Conservation (phyloP, 805 yeast species). For the Ogataea chonburiensis region DNA sequence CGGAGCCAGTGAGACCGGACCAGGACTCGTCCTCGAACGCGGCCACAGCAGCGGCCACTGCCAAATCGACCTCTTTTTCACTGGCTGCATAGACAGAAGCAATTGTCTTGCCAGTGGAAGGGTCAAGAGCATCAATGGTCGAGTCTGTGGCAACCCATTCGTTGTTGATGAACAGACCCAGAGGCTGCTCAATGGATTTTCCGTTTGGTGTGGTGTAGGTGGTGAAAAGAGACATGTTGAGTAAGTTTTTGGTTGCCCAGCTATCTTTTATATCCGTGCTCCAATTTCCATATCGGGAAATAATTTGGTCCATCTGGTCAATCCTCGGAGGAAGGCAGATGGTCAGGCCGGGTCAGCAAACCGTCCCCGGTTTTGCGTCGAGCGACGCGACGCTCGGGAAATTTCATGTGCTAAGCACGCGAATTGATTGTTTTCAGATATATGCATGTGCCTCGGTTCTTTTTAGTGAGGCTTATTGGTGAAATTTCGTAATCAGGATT, state of each 20-base stretch:
- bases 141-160: conserved; percentile 40
- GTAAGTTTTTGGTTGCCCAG: background rate
- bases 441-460: no score
- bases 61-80: conserved; percentile 60
- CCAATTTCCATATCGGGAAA: conserved; percentile 5
- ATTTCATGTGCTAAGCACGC: no score
- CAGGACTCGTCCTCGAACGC: conserved; percentile 53
- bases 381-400: no score
- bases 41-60: conserved; percentile 62
- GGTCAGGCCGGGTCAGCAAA: no score
- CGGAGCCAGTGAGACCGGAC: conserved; percentile 47
- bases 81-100: conserved; percentile 57
- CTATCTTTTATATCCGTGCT: conserved; percentile 1
- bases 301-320: background rate
- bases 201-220: conserved; percentile 34
- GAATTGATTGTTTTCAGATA: no score
- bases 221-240: conserved; percentile 21
- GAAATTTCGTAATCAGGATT: background rate
- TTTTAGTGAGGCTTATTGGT: conserved; percentile 2
- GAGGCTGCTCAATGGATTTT: conserved; percentile 34
- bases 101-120: conserved; percentile 56
- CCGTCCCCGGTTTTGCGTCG: no score
- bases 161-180: conserved; percentile 61
- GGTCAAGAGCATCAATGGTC: conserved; percentile 29
- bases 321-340: background rate